Evolutionary conservation across 345 rosid species (phyloP).

Genomic region (Erodium maritimum): DNA sequence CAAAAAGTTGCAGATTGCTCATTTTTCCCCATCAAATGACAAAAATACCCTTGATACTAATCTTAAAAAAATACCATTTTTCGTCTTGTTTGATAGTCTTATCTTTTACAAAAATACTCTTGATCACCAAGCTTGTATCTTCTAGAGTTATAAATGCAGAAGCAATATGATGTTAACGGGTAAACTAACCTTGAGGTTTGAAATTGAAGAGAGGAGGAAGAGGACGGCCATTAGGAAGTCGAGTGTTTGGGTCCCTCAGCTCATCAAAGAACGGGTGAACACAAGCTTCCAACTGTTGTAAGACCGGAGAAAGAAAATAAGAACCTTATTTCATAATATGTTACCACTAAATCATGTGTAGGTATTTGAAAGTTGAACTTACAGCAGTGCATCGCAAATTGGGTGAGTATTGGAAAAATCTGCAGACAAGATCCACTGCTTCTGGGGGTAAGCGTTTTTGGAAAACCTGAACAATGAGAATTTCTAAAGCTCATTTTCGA

Average conservation of each 20-base stretch:
- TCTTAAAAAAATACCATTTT: too few species aligned
- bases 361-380: slow-evolving; percentile 20
- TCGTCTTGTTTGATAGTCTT: too few species aligned
- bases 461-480: slow-evolving; percentile 37
- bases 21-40: too few species aligned
- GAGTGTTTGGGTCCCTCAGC: slow-evolving; percentile 72
- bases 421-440: slow-evolving; percentile 92
- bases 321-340: background rate
- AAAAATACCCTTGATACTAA: too few species aligned
- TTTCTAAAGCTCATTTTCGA: background rate
- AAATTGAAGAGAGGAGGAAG: slow-evolving; percentile 88
- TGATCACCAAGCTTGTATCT: too few species aligned
- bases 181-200: slow-evolving; percentile 51
- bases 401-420: slow-evolving; percentile 94
- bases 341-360: too few species aligned
- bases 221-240: slow-evolving; percentile 90
- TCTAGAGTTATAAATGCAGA: too few species aligned
- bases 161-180: too few species aligned
- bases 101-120: too few species aligned
- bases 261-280: slow-evolving; percentile 86
- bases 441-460: slow-evolving; percentile 92
- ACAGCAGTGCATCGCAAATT: slow-evolving; percentile 95
- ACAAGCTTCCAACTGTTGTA: slow-evolving; percentile 74
- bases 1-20: too few species aligned
- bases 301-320: background rate